Evolutionary conservation across 495 filamentous ascomycete species (phyloP).

Genomic region (Podospora australis): DNA sequence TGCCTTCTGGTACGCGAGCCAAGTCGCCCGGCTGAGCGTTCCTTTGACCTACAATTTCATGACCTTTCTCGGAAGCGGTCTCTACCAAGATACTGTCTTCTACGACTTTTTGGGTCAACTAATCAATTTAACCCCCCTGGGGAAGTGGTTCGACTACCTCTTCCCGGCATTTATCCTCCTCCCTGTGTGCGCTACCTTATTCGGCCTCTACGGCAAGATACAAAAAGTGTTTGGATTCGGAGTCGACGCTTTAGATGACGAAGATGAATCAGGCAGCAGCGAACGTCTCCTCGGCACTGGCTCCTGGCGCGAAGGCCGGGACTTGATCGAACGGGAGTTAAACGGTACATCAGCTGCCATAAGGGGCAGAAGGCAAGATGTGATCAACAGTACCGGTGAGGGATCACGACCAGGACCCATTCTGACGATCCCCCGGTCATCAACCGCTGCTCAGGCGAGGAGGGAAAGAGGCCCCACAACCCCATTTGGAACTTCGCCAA

Average conservation of each 20-base stretch:
- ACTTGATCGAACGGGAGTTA: slow-evolving; percentile 85
- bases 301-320: slow-evolving; percentile 88
- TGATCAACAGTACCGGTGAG: slow-evolving; percentile 17
- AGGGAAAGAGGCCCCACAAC: slow-evolving; percentile 25
- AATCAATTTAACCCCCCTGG: slow-evolving; percentile 79
- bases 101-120: slow-evolving; percentile 77
- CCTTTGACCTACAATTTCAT: slow-evolving; percentile 94
- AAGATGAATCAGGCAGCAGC: slow-evolving; percentile 49
- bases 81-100: slow-evolving; percentile 71
- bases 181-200: slow-evolving; percentile 73
- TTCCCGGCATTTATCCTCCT: slow-evolving; percentile 83
- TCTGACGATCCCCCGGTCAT: slow-evolving; percentile 29
- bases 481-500: slow-evolving; percentile 38
- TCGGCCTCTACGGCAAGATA: slow-evolving; percentile 81
- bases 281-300: slow-evolving; percentile 64
- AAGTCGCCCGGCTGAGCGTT: slow-evolving; percentile 84
- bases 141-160: slow-evolving; percentile 76
- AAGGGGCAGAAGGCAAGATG: slow-evolving; percentile 24
- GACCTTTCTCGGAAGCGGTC: slow-evolving; percentile 63
- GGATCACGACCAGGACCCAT: slow-evolving; percentile 30
- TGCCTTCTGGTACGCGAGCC: slow-evolving; percentile 89
- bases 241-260: slow-evolving; percentile 66
- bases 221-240: slow-evolving; percentile 73
- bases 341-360: slow-evolving; percentile 47
- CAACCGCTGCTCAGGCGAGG: slow-evolving; percentile 8